Evolutionary conservation across 306 rosid species (phyloP).

Genomic region (Psophocarpus tetragonolobus): DNA sequence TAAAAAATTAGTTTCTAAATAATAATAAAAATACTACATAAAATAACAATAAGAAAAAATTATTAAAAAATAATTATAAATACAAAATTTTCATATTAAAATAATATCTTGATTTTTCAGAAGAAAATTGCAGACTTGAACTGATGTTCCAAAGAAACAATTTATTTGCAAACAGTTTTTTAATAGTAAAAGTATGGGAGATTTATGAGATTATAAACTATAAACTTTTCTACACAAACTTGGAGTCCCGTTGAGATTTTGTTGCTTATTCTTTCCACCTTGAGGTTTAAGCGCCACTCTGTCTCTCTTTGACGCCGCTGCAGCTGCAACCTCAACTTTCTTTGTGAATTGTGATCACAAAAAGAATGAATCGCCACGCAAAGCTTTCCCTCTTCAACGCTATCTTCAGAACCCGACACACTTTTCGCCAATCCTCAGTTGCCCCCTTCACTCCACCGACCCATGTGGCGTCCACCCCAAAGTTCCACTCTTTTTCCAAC

Average conservation of each 20-base stretch:
- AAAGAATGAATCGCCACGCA: constrained; percentile 49
- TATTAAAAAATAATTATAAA: no score
- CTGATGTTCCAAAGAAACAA: no score
- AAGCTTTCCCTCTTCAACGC: constrained; percentile 42
- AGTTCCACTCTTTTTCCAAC: constrained; percentile 32
- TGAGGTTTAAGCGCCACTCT: constrained; percentile 8
- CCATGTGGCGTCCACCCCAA: constrained; percentile 28
- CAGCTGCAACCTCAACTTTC: neutral
- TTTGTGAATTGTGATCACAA: neutral
- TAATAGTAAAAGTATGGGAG: no score
- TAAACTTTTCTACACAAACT: no score
- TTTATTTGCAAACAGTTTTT: no score
- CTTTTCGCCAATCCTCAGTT: constrained; percentile 29
- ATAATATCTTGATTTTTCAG: no score
- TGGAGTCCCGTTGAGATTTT: neutral
- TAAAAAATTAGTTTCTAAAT: no score
- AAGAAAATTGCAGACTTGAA: no score
- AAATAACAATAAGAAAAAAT: no score
- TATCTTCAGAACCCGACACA: constrained; percentile 34
- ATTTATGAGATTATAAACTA: no score
- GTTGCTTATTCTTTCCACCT: neutral
- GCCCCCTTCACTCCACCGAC: constrained; percentile 25
- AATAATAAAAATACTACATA: no score
- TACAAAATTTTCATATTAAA: no score
- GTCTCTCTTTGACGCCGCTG: neutral